These are phyloP conservation scores for Apiotrichum brassicae DNA, from an alignment of 1,284 basidiomycete genomes.

Conservation along the genomic window DNA sequence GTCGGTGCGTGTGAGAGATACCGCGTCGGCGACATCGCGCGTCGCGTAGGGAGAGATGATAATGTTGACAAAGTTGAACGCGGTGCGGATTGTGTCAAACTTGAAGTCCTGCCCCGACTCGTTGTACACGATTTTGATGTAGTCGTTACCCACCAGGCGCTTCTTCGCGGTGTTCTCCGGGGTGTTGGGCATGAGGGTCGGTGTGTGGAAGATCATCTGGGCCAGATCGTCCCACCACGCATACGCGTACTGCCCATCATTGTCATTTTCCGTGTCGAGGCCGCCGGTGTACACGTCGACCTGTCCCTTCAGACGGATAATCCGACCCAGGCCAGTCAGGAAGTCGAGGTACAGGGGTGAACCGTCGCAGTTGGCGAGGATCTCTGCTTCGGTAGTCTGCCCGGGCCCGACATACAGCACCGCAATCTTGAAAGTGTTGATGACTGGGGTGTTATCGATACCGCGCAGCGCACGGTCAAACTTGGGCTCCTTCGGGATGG, in stretches of 20 bases:
- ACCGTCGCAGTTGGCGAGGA: slow-evolving; percentile 83
- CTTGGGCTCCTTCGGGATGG: slow-evolving; percentile 50
- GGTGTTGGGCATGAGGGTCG: slow-evolving; percentile 92
- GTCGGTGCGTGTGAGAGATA: not conserved
- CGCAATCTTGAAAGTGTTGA: slow-evolving; percentile 95
- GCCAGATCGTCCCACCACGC: slow-evolving; percentile 99
- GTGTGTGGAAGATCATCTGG: slow-evolving; percentile 91
- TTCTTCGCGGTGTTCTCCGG: slow-evolving; percentile 75
- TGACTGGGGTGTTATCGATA: slow-evolving; percentile 84
- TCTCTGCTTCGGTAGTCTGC: slow-evolving; percentile 77
- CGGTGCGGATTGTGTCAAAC: slow-evolving; percentile 79
- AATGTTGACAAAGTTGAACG: slow-evolving; percentile 97
- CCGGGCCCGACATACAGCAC: slow-evolving; percentile 93
- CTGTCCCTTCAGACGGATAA: slow-evolving; percentile 86
- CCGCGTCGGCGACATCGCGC: slow-evolving; percentile 51
- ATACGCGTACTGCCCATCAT: slow-evolving; percentile 78
- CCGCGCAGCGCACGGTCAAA: slow-evolving; percentile 62
- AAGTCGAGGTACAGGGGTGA: slow-evolving; percentile 93
- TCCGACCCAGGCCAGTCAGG: slow-evolving; percentile 76
- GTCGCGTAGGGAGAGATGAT: slow-evolving; percentile 90
- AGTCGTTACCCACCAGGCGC: slow-evolving; percentile 89
- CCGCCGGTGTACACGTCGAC: slow-evolving; percentile 92
- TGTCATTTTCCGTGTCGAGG: slow-evolving; percentile 75
- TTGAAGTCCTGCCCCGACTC: slow-evolving; percentile 79
- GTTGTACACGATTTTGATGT: slow-evolving; percentile 94